These are phyloP conservation scores for Saccharomyces hybrid DNA, from an alignment of 1,139 yeast species.

Conservation along the genomic window DNA sequence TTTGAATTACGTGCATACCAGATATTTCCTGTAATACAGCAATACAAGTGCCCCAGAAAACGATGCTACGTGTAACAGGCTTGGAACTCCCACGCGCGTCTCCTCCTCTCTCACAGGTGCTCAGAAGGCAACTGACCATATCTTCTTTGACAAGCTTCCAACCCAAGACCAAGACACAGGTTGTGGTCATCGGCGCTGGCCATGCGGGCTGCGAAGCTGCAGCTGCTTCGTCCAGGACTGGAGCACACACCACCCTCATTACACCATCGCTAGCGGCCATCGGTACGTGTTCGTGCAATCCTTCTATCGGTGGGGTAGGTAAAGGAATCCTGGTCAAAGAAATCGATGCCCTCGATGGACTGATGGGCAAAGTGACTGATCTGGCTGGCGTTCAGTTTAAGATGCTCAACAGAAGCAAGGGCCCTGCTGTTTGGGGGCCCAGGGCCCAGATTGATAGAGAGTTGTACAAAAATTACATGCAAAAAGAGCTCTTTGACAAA, in stretches of 20 bases:
- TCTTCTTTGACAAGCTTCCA: slow-evolving; percentile 31
- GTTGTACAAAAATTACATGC: slow-evolving; percentile 78
- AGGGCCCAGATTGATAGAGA: slow-evolving; percentile 91
- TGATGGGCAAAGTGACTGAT: slow-evolving; percentile 77
- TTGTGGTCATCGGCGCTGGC: slow-evolving; percentile 92
- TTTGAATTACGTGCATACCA: background rate
- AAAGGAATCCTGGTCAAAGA: slow-evolving; percentile 90
- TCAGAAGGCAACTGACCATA: background rate
- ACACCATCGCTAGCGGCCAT: slow-evolving; percentile 72
- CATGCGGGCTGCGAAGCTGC: slow-evolving; percentile 99
- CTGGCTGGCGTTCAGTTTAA: slow-evolving; percentile 90
- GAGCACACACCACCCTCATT: slow-evolving; percentile 62
- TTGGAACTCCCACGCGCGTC: background rate
- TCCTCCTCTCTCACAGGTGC: background rate
- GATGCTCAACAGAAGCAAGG: slow-evolving; percentile 77
- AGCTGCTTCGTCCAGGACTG: slow-evolving; percentile 82
- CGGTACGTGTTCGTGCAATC: slow-evolving; percentile 96
- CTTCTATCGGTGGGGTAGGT: slow-evolving; percentile 98
- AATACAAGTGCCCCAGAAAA: background rate
- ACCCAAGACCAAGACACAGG: slow-evolving; percentile 41
- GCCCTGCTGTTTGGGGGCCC: slow-evolving; percentile 99
- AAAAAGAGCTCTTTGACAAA: slow-evolving; percentile 51
- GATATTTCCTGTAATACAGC: background rate
- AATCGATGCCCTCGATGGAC: slow-evolving; percentile 94
- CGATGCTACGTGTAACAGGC: background rate